Conservation (phyloP, 83 land plant genomes). For the Isoetes engelmannii region DNA sequence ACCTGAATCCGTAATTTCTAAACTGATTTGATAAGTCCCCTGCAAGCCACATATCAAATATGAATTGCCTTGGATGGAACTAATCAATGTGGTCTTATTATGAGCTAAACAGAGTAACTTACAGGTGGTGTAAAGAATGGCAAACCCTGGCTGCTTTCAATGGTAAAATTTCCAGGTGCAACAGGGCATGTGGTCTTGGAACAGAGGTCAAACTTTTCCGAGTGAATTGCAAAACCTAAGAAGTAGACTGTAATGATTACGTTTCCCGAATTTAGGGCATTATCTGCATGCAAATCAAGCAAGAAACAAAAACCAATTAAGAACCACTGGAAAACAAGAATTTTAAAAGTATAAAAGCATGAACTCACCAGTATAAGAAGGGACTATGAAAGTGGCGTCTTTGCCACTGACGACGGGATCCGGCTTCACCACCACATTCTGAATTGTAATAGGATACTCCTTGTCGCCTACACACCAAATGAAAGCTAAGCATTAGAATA, state of each 20-base stretch:
- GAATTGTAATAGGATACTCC: conserved; percentile 38
- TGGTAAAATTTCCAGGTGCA: conserved; percentile 40
- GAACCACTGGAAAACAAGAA: too few relatives aligned
- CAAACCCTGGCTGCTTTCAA: conserved; percentile 37
- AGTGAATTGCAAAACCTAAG: conserved; percentile 35
- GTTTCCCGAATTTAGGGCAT: conserved; percentile 35
- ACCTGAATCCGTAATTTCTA: too few relatives aligned
- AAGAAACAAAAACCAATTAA: too few relatives aligned
- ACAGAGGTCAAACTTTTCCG: conserved; percentile 47
- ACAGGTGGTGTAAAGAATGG: conserved; percentile 54
- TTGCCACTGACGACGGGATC: conserved; percentile 40
- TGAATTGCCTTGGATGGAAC: too few relatives aligned
- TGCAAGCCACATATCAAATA: too few relatives aligned
- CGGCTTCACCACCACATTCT: conserved; percentile 40
- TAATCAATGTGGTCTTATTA: conserved; percentile 7
- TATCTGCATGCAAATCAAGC: conserved; percentile 16
- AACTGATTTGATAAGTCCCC: too few relatives aligned
- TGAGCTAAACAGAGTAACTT: conserved; percentile 23
- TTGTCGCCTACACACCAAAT: background rate
- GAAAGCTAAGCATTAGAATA: too few relatives aligned
- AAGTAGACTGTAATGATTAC: conserved; percentile 42
- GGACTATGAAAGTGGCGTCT: conserved; percentile 42
- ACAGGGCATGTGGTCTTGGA: conserved; percentile 53
- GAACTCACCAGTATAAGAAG: conserved; percentile 39
- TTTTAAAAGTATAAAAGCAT: too few relatives aligned